A percentile compares a stretch with the other conserved stretches of the same genome.
These are phyloP conservation scores for Allium cepa DNA, from an alignment of 106 monocot genomes.

Conservation along the genomic window DNA sequence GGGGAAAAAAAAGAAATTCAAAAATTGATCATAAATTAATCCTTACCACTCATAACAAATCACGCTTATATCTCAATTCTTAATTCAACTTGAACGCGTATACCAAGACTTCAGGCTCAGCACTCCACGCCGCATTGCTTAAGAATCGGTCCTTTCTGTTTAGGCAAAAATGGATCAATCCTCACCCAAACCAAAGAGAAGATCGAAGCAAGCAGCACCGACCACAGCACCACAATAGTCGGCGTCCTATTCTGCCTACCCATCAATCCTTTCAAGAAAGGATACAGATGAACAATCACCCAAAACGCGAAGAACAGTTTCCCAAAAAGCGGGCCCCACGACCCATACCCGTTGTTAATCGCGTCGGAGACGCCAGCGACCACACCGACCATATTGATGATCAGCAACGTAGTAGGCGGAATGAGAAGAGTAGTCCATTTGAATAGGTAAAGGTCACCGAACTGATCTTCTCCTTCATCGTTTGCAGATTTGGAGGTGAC, in stretches of 20 bases:
- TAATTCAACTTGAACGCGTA: too few species aligned
- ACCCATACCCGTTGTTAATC: slow-evolving; percentile 87
- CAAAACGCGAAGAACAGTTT: slow-evolving; percentile 93
- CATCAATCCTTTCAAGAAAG: slow-evolving; percentile 88
- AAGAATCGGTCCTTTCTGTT: slow-evolving; percentile 39
- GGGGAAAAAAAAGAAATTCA: background rate
- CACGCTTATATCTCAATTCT: too few species aligned
- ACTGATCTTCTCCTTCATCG: slow-evolving; percentile 32
- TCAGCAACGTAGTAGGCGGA: slow-evolving; percentile 81
- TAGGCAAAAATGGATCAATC: slow-evolving; percentile 93
- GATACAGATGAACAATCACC: slow-evolving; percentile 88
- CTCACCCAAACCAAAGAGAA: slow-evolving; percentile 93
- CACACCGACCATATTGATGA: slow-evolving; percentile 92
- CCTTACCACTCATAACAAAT: slow-evolving; percentile 1
- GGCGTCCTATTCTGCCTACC: slow-evolving; percentile 92
- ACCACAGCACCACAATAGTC: slow-evolving; percentile 92
- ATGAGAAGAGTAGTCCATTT: slow-evolving; percentile 89
- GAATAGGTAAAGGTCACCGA: slow-evolving; percentile 81
- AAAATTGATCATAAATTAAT: slow-evolving; percentile 1
- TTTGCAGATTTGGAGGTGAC: slow-evolving; percentile 75
- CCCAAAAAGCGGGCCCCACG: slow-evolving; percentile 89
- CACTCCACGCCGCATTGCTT: slow-evolving; percentile 83
- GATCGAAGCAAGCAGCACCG: slow-evolving; percentile 71
- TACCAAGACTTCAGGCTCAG: background rate
- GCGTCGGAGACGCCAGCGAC: slow-evolving; percentile 86